Evolutionary conservation across 139 green algal genomes (phyloP).

Genomic region (Chlorella sp.): DNA sequence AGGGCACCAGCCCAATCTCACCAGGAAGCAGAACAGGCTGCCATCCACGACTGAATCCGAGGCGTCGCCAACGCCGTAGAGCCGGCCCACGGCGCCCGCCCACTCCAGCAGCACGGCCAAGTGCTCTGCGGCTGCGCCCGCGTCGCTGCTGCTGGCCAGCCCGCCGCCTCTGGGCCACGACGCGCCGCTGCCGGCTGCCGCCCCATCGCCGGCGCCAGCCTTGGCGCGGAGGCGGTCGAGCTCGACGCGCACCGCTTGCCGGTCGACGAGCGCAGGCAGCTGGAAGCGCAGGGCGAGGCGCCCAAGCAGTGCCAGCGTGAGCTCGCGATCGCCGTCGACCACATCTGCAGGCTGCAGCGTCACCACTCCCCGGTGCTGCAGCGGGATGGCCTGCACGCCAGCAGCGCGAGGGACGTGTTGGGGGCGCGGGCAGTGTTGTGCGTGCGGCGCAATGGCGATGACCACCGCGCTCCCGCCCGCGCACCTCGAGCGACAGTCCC

Average conservation of each 20-base stretch:
- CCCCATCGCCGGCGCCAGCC: neutral
- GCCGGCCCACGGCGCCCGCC: slow-evolving; percentile 65
- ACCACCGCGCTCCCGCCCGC: slow-evolving; percentile 2
- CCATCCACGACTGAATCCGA: slow-evolving; percentile 87
- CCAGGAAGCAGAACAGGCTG: slow-evolving; percentile 73
- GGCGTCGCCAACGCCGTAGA: slow-evolving; percentile 57
- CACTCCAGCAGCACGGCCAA: slow-evolving; percentile 65
- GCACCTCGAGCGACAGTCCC: slow-evolving; percentile 12
- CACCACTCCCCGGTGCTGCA: no score
- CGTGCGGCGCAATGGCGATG: no score
- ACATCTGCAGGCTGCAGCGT: slow-evolving; percentile 49
- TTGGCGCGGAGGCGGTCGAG: slow-evolving; percentile 44
- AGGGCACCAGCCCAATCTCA: slow-evolving; percentile 32
- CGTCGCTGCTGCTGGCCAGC: no score
- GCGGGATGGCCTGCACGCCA: no score
- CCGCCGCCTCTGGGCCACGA: no score
- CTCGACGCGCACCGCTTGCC: slow-evolving; percentile 4
- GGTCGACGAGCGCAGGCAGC: slow-evolving; percentile 35
- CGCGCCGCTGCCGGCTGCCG: neutral
- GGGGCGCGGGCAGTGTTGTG: no score
- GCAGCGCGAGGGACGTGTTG: no score
- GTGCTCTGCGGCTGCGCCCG: neutral
- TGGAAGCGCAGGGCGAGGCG: slow-evolving; percentile 44
- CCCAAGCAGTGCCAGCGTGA: slow-evolving; percentile 72
- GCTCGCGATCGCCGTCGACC: slow-evolving; percentile 61